phyloP scores from a whole-genome alignment of 2,329 filamentous ascomycete species.

The Penicillium italicum region DNA sequence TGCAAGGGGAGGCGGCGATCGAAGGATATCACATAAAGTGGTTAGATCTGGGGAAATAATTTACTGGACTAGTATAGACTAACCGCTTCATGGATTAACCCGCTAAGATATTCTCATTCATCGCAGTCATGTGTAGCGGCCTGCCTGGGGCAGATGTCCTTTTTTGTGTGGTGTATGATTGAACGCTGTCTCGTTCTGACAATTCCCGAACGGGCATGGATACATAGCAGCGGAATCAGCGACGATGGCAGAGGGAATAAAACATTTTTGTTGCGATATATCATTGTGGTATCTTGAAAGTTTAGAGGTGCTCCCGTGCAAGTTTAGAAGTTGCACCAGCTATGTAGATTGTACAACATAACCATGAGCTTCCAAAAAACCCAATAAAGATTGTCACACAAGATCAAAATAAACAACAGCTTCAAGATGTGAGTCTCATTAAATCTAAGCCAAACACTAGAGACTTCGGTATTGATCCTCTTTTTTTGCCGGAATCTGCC shows the following conservation, averaged over 20 bases:
- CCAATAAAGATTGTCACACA: neutral
- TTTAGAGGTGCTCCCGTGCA: neutral
- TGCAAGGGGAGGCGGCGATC: neutral
- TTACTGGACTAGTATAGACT: neutral
- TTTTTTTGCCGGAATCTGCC: neutral
- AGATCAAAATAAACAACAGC: neutral
- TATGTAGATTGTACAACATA: neutral
- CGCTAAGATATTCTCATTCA: accelerated
- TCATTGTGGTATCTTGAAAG: neutral
- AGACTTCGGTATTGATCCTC: neutral
- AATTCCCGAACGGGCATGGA: no score
- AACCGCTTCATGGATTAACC: neutral
- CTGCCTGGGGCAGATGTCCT: neutral
- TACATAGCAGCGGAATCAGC: no score
- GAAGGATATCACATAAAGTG: neutral
- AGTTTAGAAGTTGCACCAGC: no score
- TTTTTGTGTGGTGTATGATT: neutral
- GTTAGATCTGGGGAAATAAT: neutral
- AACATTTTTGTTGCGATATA: neutral
- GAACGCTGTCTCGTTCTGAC: neutral
- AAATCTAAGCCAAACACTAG: no score
- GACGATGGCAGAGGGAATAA: accelerated
- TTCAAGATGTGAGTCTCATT: neutral
- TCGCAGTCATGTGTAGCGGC: neutral
- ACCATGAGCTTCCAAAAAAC: neutral